Evolutionary conservation across 495 filamentous ascomycete genomes (phyloP), one percentile per base, ranked within the genome.

Genomic region (Aspergillus bridgeri): DNA sequence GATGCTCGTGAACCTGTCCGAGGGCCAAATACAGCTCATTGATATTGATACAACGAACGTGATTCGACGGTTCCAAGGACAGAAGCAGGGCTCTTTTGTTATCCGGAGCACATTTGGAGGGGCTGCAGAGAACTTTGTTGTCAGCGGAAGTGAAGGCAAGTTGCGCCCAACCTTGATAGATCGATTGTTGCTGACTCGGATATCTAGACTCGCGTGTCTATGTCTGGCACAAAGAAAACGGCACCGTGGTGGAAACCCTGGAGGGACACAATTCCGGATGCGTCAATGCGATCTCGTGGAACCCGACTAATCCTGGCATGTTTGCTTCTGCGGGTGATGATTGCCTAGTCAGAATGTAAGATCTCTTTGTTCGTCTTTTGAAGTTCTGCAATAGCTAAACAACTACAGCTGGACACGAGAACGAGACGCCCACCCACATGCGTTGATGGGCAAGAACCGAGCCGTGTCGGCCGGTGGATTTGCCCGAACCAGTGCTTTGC

Each of bases 291-390:
- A 89, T 96, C 33, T 81, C 89, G 6, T 98, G 94, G 94, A 95
- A 92, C 62, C 91, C 92, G 1, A 76, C 74, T 3, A 80, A 96
- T 68, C 86, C 91, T 4, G 81, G 82, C 58, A 87, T 96, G 81
- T 96, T 96, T 71, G 94, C 92, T 7, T 90, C 91, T 11, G 92
- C 89, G 57, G 93, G 94, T 4, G 94, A 98, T 68, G 94, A 98
- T 65, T 74, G 76, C 44, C 85, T 83, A 65, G 86, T 98, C 53
- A 86, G 89, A 69, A 96, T 98, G 92, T 96, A 80, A 65, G 68
- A n/a, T 18, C 18, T 58, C 24, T 20, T 27, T 22, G 19, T 6
- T 45, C 46, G 2, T 21, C 23, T 53, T 29, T 20, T 22, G 17
- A 27, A 11, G 6, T n/a, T 24, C 18, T 29, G 33, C 13, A 38